A percentile compares a stretch with the other conserved stretches of the same genome.
phyloP scores from a whole-genome alignment of 768 basidiomycete genomes.

The Russula olivacea region DNA sequence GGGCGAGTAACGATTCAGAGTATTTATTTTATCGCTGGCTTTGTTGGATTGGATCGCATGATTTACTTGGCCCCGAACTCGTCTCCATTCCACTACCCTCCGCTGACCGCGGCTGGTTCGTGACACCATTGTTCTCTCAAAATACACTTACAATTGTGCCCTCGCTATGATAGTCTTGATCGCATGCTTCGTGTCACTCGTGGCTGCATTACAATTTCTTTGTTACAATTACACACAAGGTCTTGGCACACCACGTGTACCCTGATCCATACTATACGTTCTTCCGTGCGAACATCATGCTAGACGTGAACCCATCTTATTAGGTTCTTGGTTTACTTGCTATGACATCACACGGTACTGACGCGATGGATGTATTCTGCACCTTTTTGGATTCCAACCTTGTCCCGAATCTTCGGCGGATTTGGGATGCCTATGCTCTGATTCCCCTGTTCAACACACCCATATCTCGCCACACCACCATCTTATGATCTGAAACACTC shows the following conservation, averaged over 20 bases:
- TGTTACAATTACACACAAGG: background rate
- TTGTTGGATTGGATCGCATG: background rate
- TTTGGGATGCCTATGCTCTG: background rate
- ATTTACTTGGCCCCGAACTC: background rate
- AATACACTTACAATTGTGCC: background rate
- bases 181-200: background rate
- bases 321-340: background rate
- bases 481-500: background rate
- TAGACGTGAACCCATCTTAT: background rate
- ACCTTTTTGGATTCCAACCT: conserved; percentile 16
- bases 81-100: background rate
- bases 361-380: conserved; percentile 4
- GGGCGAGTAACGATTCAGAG: background rate
- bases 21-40: background rate
- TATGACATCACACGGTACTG: conserved; percentile 17
- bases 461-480: background rate
- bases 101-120: background rate
- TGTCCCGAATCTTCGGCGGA: background rate
- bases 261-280: background rate
- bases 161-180: background rate
- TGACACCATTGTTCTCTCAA: background rate
- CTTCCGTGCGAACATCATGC: background rate
- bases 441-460: background rate
- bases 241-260: background rate
- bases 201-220: background rate